A percentile compares a stretch with the other conserved stretches of the same genome.
phyloP scores from a whole-genome alignment of 129 eudicot genomes.

The Saposhnikovia divaricata region DNA sequence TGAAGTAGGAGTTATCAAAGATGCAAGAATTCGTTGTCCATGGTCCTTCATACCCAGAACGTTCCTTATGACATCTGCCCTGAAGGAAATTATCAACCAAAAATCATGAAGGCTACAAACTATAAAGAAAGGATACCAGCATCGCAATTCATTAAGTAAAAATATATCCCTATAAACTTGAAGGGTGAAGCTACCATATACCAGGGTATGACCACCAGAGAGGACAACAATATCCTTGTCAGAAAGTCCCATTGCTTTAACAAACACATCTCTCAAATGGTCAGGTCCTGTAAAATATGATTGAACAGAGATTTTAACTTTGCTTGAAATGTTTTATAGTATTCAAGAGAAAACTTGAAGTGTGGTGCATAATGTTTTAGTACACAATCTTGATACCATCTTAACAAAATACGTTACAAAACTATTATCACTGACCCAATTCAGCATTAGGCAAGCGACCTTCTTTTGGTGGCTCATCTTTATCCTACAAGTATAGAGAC shows the following conservation, averaged over 20 bases:
- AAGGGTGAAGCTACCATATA: constrained; percentile 22
- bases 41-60: constrained; percentile 90
- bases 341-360: background rate
- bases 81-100: constrained; percentile 9
- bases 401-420: background rate
- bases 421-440: constrained; percentile 34
- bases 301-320: background rate
- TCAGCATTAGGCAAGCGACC: constrained; percentile 96
- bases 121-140: background rate
- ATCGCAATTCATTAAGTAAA: background rate
- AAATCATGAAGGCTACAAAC: background rate
- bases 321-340: background rate
- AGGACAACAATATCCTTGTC: constrained; percentile 88
- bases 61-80: constrained; percentile 94
- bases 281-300: constrained; percentile 40
- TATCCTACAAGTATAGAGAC: constrained; percentile 37
- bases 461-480: constrained; percentile 52
- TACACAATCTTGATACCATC: background rate
- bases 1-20: constrained; percentile 83
- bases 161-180: background rate
- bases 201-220: constrained; percentile 96
- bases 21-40: constrained; percentile 80
- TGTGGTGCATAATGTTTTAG: background rate
- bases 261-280: constrained; percentile 65
- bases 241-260: constrained; percentile 67